These are phyloP conservation scores for Coccomyxa sp. DNA, from an alignment of 139 green algal genomes.

Conservation along the genomic window DNA sequence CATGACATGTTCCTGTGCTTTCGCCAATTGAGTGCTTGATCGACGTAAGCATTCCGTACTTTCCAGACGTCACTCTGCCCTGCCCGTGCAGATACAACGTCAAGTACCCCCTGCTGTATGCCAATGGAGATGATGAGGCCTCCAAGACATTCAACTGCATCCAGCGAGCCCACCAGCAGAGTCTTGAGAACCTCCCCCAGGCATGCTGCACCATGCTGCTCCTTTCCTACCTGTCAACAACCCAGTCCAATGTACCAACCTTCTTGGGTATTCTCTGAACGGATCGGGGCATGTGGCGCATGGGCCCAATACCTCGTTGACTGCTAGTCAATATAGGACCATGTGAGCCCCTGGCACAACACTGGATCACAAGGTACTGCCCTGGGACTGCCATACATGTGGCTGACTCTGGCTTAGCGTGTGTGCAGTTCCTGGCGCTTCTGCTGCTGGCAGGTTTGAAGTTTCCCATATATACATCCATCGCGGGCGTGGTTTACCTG, in stretches of 20 bases:
- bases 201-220: no score
- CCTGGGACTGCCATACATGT: no score
- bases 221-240: no score
- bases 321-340: no score
- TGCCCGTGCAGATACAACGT: constrained; percentile 17
- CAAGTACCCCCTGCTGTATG: constrained; percentile 52
- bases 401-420: background rate
- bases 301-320: no score
- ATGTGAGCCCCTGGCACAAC: no score
- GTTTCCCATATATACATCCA: constrained; percentile 36
- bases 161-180: constrained; percentile 67
- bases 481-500: constrained; percentile 27
- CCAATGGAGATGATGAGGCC: constrained; percentile 11
- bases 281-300: no score
- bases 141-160: constrained; percentile 51
- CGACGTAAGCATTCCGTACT: no score
- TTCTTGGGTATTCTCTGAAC: no score
- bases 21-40: background rate
- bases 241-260: no score
- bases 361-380: background rate
- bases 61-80: background rate
- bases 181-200: constrained; percentile 54
- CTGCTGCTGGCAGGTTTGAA: constrained; percentile 8
- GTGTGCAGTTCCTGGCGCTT: background rate
- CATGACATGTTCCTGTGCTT: background rate